Evolutionary conservation across 2,329 filamentous ascomycete species (phyloP), one percentile per base, ranked within the genome.

Genomic region (Diaporthe ilicicola): DNA sequence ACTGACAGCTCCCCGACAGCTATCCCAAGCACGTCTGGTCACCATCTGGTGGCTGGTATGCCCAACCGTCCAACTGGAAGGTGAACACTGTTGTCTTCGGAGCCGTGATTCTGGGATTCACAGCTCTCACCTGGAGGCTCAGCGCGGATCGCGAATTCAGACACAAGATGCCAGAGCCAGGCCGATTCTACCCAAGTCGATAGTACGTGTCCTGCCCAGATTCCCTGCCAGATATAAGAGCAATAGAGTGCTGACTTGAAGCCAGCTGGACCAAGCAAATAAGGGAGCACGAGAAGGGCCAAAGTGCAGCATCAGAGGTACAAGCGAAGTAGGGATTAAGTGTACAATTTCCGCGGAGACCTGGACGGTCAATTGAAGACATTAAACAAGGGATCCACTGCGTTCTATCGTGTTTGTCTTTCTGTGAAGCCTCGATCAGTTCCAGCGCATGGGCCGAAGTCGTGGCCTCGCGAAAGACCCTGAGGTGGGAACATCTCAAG

Each of bases 1-100:
- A 59, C 73, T 73, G 74, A 74, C 69, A 71, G 61, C 59, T 65
- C 32, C n/a, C 22, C 42, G 50, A 56, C 78, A 97, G 94, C 80
- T 97, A 97, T 85, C 95, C 94, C 82, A 98, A 97, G 88, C 95
- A 99, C 88, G 94, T 99, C 88, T 99, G 96, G 96, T 98, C 96
- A 79, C 96, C 96, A 73, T 88, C 95, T 75, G 96, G 96, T 88
- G 96, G 96, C 84, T 99, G 96, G 96, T 99, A 99, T 84, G 86
- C 92, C 68, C 95, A 97, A 82, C 96, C 96, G 67, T 87, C 89
- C 76, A 99, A 99, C 88, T 99, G 96, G 96, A 96, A 93, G 82
- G 85, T 86, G 78, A 99, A 99, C 87, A 99, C 96, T 12, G 78
- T 76, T 51, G 46, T 80, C 48, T 76, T 81, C 61, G 77, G 80